phyloP scores from a whole-genome alignment of 257 asterid genomes.

The Oldenlandia corymbosa region DNA sequence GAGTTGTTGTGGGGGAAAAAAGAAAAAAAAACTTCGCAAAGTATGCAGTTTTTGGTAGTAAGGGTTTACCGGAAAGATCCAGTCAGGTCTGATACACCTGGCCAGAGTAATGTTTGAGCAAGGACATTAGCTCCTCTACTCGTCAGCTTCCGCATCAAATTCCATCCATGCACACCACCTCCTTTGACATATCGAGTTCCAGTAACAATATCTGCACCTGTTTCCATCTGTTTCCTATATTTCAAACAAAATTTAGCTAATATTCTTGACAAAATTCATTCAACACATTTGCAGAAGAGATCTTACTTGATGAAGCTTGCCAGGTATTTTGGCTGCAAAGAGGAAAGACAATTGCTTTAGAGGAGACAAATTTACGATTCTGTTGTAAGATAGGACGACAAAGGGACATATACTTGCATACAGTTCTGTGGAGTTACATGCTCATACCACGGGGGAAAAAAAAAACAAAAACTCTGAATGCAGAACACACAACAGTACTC shows the following conservation, averaged over 20 bases:
- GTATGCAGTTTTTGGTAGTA: conserved; percentile 3
- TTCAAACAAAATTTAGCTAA: conserved; percentile 20
- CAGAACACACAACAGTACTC: background rate
- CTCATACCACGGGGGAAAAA: background rate
- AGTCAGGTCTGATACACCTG: conserved; percentile 96
- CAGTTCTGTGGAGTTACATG: background rate
- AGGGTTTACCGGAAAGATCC: conserved; percentile 86
- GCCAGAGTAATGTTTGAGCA: conserved; percentile 97
- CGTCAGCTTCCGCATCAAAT: conserved; percentile 89
- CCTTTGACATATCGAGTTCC: conserved; percentile 92
- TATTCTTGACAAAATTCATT: conserved; percentile 13
- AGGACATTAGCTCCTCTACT: conserved; percentile 99
- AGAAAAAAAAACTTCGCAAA: conserved; percentile 1
- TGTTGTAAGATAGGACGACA: background rate
- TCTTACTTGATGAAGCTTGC: conserved; percentile 90
- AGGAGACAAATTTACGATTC: background rate
- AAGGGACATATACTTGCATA: background rate
- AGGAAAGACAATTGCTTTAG: conserved; percentile 20
- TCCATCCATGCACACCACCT: conserved; percentile 99
- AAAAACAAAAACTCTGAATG: background rate
- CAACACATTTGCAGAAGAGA: conserved; percentile 10
- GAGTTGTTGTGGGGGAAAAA: background rate
- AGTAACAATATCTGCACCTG: conserved; percentile 91
- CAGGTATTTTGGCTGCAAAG: conserved; percentile 81
- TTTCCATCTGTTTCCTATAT: conserved; percentile 80